Percentiles rank a stretch among this genome's conserved stretches.
phyloP scores from a whole-genome alignment of 2,329 filamentous ascomycete genomes.

The Penicillium palitans region DNA sequence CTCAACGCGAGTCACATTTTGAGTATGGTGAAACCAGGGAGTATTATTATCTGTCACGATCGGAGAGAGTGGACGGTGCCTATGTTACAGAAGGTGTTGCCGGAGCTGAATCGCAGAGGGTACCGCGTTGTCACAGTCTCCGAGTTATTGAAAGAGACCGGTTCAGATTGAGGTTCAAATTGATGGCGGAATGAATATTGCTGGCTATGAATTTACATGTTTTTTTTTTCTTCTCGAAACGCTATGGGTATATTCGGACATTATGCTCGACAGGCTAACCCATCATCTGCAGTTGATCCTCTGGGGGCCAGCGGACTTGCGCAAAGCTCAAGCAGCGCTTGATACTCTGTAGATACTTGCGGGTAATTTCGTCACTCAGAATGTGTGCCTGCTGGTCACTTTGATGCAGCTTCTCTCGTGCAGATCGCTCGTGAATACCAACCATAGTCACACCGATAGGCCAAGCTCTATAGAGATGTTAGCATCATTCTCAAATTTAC shows the following conservation, averaged over 20 bases:
- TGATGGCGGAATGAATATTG: neutral
- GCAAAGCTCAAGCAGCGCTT: conserved; percentile 96
- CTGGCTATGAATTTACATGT: neutral
- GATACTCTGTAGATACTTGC: conserved; percentile 96
- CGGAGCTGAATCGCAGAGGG: conserved; percentile 67
- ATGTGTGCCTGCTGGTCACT: conserved; percentile 80
- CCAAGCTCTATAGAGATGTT: conserved; percentile 64
- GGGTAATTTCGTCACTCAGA: conserved; percentile 92
- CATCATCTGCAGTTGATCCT: conserved; percentile 92
- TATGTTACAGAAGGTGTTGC: conserved; percentile 73
- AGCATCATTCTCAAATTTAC: conserved; percentile 8
- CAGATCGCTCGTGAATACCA: conserved; percentile 95
- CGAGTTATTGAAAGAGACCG: conserved; percentile 55
- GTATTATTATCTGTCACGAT: conserved; percentile 85
- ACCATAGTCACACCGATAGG: conserved; percentile 99
- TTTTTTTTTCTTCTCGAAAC: conserved; percentile 1
- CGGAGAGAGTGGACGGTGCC: conserved; percentile 76
- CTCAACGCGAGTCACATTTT: conserved; percentile 77
- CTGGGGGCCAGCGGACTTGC: conserved; percentile 92
- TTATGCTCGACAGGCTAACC: conserved; percentile 54
- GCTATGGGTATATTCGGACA: conserved; percentile 18
- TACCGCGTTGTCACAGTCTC: conserved; percentile 72
- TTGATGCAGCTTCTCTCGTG: conserved; percentile 91
- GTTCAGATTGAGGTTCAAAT: neutral
- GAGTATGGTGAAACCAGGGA: conserved; percentile 74